phyloP scores from a whole-genome alignment of 306 rosid species.

The Cicer cuneatum region DNA sequence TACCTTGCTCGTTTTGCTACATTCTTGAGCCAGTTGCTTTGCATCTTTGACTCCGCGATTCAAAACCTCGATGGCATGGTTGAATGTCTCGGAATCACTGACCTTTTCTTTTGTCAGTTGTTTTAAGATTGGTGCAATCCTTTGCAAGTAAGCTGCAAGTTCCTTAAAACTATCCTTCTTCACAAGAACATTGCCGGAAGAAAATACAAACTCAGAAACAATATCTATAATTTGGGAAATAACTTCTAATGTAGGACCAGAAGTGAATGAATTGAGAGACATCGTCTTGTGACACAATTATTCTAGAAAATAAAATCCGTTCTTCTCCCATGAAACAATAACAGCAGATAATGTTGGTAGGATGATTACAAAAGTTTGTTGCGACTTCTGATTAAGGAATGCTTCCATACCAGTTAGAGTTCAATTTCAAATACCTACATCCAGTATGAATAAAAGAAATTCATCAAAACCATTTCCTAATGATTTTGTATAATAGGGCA shows the following conservation, averaged over 20 bases:
- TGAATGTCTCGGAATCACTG: conserved; percentile 57
- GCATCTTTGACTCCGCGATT: conserved; percentile 58
- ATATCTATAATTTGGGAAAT: conserved; percentile 60
- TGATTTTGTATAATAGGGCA: not conserved
- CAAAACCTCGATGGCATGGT: conserved; percentile 58
- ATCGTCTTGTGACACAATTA: conserved; percentile 54
- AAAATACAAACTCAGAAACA: conserved; percentile 51
- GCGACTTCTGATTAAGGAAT: conserved; percentile 43
- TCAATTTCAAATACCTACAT: conserved; percentile 49
- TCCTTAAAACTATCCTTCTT: conserved; percentile 76
- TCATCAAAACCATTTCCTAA: conserved; percentile 32
- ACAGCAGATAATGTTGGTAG: conserved; percentile 27
- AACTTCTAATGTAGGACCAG: conserved; percentile 52
- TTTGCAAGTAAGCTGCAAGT: conserved; percentile 63
- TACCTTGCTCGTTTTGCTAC: conserved; percentile 73
- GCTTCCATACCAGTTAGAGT: conserved; percentile 39
- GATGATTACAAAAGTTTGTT: conserved; percentile 37
- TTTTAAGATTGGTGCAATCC: conserved; percentile 66
- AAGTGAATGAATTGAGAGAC: conserved; percentile 47
- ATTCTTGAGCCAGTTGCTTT: conserved; percentile 60
- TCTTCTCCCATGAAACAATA: conserved; percentile 49
- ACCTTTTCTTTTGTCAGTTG: conserved; percentile 57
- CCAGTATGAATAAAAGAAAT: conserved; percentile 36
- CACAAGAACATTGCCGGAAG: conserved; percentile 58
- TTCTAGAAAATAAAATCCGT: conserved; percentile 42